These are phyloP conservation scores for Thamnidium elegans DNA, from an alignment of 192 early-diverging fungal species.

Conservation along the genomic window DNA sequence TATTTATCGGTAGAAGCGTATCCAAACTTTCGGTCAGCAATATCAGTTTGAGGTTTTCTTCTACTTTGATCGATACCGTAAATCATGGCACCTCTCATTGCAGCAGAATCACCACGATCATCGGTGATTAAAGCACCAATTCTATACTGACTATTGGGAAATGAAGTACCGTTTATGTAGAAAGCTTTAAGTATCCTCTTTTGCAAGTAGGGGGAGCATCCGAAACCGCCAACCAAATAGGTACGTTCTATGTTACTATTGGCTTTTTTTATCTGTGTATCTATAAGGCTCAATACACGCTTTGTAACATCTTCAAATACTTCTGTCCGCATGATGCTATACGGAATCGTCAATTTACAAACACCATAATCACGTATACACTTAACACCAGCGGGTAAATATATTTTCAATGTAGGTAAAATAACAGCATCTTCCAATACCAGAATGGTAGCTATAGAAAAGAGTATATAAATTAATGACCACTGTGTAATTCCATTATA, in stretches of 20 bases:
- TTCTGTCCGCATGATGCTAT: not conserved
- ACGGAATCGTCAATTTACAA: not conserved
- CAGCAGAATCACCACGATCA: not conserved
- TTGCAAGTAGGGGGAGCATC: constrained; percentile 1
- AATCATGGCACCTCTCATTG: not conserved
- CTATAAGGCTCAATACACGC: not conserved
- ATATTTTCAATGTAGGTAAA: not conserved
- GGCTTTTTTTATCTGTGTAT: not conserved
- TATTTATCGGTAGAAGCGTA: not conserved
- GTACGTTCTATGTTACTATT: not conserved
- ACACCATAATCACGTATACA: no score
- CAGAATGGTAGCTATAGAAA: not conserved
- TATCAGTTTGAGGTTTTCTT: constrained; percentile 4
- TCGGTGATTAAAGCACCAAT: not conserved
- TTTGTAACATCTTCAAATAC: not conserved
- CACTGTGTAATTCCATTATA: not conserved
- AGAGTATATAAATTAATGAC: not conserved
- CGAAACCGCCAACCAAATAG: constrained; percentile 6
- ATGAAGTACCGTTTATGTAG: no score
- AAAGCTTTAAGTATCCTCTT: not conserved
- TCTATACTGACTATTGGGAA: not conserved
- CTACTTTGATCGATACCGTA: constrained; percentile 4
- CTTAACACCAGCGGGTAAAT: not conserved
- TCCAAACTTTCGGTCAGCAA: not conserved
- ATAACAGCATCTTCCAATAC: not conserved